Evolutionary conservation across 2,329 filamentous ascomycete genomes (phyloP), one percentile per base, ranked within the genome.

Genomic region (Dactylellina parvicollis): DNA sequence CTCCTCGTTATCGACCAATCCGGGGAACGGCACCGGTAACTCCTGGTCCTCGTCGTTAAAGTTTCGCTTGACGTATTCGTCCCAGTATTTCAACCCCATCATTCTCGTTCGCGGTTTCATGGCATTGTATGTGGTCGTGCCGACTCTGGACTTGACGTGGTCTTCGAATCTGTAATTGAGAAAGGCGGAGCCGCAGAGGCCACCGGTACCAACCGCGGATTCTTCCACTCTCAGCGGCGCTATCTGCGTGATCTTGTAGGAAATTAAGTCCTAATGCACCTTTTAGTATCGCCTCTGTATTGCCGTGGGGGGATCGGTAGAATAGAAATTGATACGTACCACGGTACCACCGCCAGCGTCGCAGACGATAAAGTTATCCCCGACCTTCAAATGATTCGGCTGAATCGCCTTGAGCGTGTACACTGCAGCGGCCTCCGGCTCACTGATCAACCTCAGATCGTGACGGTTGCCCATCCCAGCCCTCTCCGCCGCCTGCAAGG

Each of bases 51-150:
- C 90, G 77, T 91, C 89, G 78, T 91, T 89, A 79, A 93, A 94
- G 78, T 92, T 92, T 12, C 91, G 86, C 81, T 94, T 94, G 12
- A 94, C 90, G 79, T 92, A 92, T 78, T 93, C 90, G 77, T 94
- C 91, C 80, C 92, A 94, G 78, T 92, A 92, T 62, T 87, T 86
- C 55, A 93, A 82, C 1, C 88, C 91, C 82, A 83, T 83, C 62
- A 82, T 61, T 57, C 75, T 71, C 9, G 74, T 76, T 65, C 75
- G 75, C 12, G 64, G 60, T 32, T 75, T 76, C 67, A 77, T 42
- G 14, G 60, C 65, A 36, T 75, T 74, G 55, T 66, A 74, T 24
- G 50, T 64, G 10, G 40, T 24, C 4, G 62, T 55, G 38, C 71
- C 75, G 26, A 76, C 69, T 40, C 60, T 60, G n/a, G 59, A 73